Conservation (phyloP, 345 rosid genomes). For the Capsella bursapastoris region DNA sequence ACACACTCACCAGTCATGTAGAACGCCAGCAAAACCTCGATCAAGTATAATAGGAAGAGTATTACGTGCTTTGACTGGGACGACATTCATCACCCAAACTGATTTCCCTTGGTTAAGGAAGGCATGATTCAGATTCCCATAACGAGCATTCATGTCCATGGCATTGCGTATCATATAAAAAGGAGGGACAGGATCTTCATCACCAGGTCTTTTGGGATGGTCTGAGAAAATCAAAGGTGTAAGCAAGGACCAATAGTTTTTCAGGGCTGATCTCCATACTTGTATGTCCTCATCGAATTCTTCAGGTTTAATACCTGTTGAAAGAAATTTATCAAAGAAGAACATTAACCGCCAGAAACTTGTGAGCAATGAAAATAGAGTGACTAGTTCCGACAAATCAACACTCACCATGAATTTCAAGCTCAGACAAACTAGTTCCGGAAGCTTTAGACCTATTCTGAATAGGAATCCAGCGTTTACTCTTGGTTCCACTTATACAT, state of each 20-base stretch:
- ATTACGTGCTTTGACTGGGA: conserved; percentile 71
- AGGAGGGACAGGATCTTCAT: conserved; percentile 97
- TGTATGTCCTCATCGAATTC: conserved; percentile 78
- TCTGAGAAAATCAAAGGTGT: conserved; percentile 97
- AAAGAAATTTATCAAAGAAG: not conserved
- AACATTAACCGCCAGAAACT: not conserved
- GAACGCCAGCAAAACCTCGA: conserved; percentile 85
- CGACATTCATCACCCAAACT: conserved; percentile 96
- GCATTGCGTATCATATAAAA: conserved; percentile 95
- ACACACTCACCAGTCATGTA: conserved; percentile 86
- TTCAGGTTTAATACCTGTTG: conserved; percentile 72
- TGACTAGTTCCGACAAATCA: not conserved
- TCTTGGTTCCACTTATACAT: conserved; percentile 79
- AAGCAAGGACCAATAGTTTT: conserved; percentile 92
- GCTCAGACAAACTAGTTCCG: conserved; percentile 60
- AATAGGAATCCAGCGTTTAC: conserved; percentile 86
- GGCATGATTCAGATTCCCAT: conserved; percentile 83
- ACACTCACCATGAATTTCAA: conserved; percentile 81
- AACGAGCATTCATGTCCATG: conserved; percentile 98
- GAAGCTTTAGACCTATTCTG: conserved; percentile 76
- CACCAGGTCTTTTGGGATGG: conserved; percentile 99
- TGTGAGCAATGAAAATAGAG: not conserved
- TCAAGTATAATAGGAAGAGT: conserved; percentile 91
- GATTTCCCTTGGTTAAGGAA: conserved; percentile 75
- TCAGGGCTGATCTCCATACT: conserved; percentile 71